Percentiles rank a stretch among this genome's conserved stretches.
Evolutionary conservation across 1,284 basidiomycete genomes (phyloP).

Genomic region (Agaricales sp.): DNA sequence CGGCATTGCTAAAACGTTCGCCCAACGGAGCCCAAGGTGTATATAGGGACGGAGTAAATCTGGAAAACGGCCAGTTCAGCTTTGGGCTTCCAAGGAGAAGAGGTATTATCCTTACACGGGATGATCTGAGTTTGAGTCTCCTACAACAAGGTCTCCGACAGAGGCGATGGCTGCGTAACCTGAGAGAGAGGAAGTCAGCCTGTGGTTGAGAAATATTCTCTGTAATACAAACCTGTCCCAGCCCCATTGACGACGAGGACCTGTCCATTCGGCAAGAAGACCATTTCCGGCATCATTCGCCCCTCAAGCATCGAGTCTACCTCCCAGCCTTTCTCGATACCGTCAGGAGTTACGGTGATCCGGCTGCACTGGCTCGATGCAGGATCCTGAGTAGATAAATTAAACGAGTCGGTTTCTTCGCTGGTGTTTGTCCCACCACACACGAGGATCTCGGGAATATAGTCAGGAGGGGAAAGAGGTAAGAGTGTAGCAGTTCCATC

Average conservation of each 20-base stretch:
- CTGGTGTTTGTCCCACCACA: constrained; percentile 22
- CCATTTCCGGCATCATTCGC: constrained; percentile 25
- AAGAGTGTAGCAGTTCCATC: constrained; percentile 63
- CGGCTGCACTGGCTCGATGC: constrained; percentile 23
- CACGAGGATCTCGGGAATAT: constrained; percentile 25
- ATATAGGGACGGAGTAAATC: not conserved
- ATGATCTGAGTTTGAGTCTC: constrained; percentile 28
- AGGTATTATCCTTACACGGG: constrained; percentile 11
- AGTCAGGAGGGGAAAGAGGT: constrained; percentile 38
- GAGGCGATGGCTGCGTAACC: constrained; percentile 28
- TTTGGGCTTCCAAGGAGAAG: not conserved
- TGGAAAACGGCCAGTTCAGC: not conserved
- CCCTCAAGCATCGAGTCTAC: constrained; percentile 15
- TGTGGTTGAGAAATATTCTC: not conserved
- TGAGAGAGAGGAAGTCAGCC: not conserved
- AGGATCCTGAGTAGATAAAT: constrained; percentile 11
- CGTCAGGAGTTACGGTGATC: constrained; percentile 17
- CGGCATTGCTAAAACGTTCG: not conserved
- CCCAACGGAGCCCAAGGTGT: not conserved
- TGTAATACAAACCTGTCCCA: constrained; percentile 13
- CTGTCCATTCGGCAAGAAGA: constrained; percentile 34
- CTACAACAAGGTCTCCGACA: constrained; percentile 17
- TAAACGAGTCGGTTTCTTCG: constrained; percentile 5
- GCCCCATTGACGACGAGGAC: constrained; percentile 30
- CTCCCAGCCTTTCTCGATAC: constrained; percentile 17